Conservation (phyloP, 2,329 filamentous ascomycete species). For the Pseudocercospora crystallina region DNA sequence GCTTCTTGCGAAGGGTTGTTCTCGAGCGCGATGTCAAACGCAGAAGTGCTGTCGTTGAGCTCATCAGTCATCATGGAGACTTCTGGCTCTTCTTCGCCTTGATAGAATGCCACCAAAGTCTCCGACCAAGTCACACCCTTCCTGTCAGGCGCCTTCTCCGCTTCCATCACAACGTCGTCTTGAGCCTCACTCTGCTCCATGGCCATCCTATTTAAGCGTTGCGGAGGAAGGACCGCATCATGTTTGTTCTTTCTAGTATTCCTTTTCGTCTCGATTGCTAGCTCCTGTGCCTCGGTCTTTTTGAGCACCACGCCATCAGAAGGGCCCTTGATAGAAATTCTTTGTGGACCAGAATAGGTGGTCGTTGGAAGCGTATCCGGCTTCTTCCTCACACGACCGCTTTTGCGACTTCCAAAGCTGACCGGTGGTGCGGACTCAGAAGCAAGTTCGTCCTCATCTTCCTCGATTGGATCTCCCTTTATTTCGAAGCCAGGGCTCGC, state of each 20-base stretch:
- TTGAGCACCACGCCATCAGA: constrained; percentile 46
- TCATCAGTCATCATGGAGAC: constrained; percentile 26
- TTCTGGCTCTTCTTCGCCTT: constrained; percentile 27
- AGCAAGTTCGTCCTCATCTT: constrained; percentile 21
- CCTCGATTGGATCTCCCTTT: constrained; percentile 9
- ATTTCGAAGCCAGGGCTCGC: neutral
- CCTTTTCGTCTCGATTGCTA: constrained; percentile 44
- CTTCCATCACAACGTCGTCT: constrained; percentile 3
- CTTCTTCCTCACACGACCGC: constrained; percentile 24
- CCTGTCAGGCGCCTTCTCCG: constrained; percentile 31
- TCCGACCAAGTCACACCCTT: constrained; percentile 47
- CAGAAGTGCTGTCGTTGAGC: constrained; percentile 3
- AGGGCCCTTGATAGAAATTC: constrained; percentile 46
- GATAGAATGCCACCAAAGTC: constrained; percentile 47
- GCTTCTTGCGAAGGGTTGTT: neutral
- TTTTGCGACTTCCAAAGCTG: constrained; percentile 20
- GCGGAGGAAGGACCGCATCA: constrained; percentile 43
- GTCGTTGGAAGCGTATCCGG: constrained; percentile 26
- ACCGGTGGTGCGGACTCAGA: constrained; percentile 11
- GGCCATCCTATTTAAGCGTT: constrained; percentile 44
- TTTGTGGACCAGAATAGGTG: constrained; percentile 38
- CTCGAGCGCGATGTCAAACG: constrained; percentile 1
- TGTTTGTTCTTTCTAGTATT: constrained; percentile 55
- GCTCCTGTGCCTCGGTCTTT: constrained; percentile 50
- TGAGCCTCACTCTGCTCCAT: constrained; percentile 13